Base-by-base conservation (phyloP, 140 eudicot genomes). In the Anethum foeniculum region DNA sequence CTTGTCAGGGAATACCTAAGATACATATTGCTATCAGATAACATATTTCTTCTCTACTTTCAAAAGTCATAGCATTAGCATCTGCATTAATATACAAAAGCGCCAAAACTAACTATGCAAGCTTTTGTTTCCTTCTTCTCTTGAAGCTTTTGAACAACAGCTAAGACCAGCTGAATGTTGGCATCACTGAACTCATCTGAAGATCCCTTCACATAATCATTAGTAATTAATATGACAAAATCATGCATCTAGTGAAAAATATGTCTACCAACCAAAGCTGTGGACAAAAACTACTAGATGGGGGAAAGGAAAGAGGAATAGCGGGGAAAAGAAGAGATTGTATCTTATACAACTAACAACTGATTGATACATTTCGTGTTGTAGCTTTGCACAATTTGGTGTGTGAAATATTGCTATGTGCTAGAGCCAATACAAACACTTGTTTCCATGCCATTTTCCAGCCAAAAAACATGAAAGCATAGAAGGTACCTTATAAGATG, bases 181-280 rank as follows among this genome's bases (percentile, higher is more conserved):
- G 99, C 97, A 88, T 92, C 99, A 64, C 84, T 92, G 84, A 92
- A 95, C 15, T 95, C 99, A 84, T 95, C 99, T 79, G 99, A 95
- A 79, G 99, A 95, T 84, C 99, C 99, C 99, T 95, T 88, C 97
- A 91, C 87, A 84, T 76, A 64, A 48, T 80, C 76, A 79, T 51
- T 77, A 81, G 79, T 84, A 84, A 79, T 51, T 77, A 81, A 81
- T 84, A 84, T 79, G 81, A 52, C 52, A 81, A 32, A 51, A 73
- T 81, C 83, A 85, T 73, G 81, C 39, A 19, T 81, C 75, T 56
- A 76, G 73, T 81, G 34, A 77, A 77, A 56, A 77, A 41, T 27
- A 76, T 49, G 44, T 56, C 69, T 34, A 32, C 69, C 25, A 77
- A 12, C 30, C 25, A 49, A 46, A 7, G 18, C 27, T 28, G 65